Conservation (phyloP, 2,329 filamentous ascomycete genomes). For the Ascochyta viciae-villosae region DNA sequence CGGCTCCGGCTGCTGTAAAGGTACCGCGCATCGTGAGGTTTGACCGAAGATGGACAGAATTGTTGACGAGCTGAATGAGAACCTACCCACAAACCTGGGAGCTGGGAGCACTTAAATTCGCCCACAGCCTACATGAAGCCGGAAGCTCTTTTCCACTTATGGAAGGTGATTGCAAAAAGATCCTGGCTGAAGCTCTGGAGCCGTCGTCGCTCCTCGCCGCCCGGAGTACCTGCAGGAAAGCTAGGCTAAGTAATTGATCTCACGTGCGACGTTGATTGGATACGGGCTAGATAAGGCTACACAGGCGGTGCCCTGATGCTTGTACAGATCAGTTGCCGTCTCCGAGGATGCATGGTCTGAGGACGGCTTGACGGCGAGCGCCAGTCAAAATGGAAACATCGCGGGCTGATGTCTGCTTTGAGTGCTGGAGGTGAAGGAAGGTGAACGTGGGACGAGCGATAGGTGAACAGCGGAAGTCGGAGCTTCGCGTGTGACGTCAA, state of each 20-base stretch:
- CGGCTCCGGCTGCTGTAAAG: slow-evolving; percentile 20
- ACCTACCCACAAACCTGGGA: slow-evolving; percentile 17
- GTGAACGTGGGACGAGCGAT: slow-evolving; percentile 21
- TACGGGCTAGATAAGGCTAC: slow-evolving; percentile 31
- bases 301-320: slow-evolving; percentile 26
- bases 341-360: slow-evolving; percentile 23
- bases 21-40: slow-evolving; percentile 31
- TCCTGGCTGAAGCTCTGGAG: slow-evolving; percentile 13
- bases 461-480: slow-evolving; percentile 11
- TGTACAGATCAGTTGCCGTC: slow-evolving; percentile 21
- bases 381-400: slow-evolving; percentile 2
- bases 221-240: slow-evolving; percentile 40
- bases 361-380: slow-evolving; percentile 3
- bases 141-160: slow-evolving; percentile 39
- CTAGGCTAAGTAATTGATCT: slow-evolving; percentile 26
- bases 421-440: not conserved
- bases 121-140: slow-evolving; percentile 13
- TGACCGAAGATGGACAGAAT: slow-evolving; percentile 4
- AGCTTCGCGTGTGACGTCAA: slow-evolving; percentile 3
- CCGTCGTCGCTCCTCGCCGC: slow-evolving; percentile 20
- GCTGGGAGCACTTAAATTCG: slow-evolving; percentile 14
- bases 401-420: slow-evolving; percentile 9
- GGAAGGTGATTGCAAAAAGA: slow-evolving; percentile 37
- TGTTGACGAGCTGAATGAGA: slow-evolving; percentile 8
- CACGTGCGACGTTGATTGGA: slow-evolving; percentile 45